Conservation (phyloP, 345 rosid genomes). For the Populus pruinosa region DNA sequence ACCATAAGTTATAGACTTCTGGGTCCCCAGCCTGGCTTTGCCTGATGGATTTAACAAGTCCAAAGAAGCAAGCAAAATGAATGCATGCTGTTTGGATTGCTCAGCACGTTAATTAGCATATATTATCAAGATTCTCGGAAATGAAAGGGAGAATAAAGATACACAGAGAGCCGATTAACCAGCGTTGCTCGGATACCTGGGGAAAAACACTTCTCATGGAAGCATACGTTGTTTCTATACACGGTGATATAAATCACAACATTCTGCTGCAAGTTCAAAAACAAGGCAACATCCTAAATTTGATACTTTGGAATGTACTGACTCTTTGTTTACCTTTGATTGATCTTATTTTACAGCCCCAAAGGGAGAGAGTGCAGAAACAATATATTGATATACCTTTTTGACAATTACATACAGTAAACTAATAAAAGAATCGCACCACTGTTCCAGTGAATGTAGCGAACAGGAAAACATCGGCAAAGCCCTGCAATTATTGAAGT, state of each 20-base stretch:
- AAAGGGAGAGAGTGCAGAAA: conserved; percentile 20
- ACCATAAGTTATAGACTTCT: conserved; percentile 13
- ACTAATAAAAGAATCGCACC: conserved; percentile 56
- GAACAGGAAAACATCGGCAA: conserved; percentile 17
- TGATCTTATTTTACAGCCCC: conserved; percentile 51
- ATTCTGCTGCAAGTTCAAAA: conserved; percentile 24
- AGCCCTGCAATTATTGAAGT: conserved; percentile 35
- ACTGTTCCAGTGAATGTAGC: conserved; percentile 21
- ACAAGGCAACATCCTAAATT: conserved; percentile 26
- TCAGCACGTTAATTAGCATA: too few relatives aligned
- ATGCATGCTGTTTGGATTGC: background rate
- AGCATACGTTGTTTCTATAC: conserved; percentile 28
- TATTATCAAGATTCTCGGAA: too few relatives aligned
- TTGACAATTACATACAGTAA: conserved; percentile 47
- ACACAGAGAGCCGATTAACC: background rate
- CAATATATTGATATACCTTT: conserved; percentile 32
- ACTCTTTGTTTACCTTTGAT: conserved; percentile 20
- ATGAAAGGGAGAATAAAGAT: background rate
- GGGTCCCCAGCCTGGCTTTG: conserved; percentile 12
- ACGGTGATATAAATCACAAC: conserved; percentile 18
- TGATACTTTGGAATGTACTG: conserved; percentile 12
- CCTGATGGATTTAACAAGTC: background rate
- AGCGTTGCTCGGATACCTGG: background rate
- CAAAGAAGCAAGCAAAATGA: conserved; percentile 6
- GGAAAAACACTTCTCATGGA: conserved; percentile 11